These are phyloP conservation scores for Dichomitus squalens DNA, from an alignment of 1,284 basidiomycete species.

Conservation along the genomic window DNA sequence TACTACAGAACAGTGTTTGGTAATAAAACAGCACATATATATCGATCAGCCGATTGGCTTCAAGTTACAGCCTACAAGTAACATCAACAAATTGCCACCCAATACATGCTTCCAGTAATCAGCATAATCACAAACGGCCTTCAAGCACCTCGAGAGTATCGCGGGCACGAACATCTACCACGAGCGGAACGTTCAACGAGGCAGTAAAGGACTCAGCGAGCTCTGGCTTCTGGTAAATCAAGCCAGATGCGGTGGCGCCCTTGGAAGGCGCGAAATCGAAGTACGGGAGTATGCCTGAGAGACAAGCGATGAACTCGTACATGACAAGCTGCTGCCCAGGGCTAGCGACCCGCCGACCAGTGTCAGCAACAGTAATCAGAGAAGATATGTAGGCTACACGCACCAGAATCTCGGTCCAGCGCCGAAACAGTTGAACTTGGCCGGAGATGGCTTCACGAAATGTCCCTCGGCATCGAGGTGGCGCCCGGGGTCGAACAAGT, in stretches of 20 bases:
- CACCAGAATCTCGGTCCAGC: constrained; percentile 27
- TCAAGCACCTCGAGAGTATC: too few relatives aligned
- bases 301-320: constrained; percentile 27
- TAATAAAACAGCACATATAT: too few relatives aligned
- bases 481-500: constrained; percentile 25
- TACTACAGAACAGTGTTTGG: too few relatives aligned
- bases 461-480: constrained; percentile 21
- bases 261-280: constrained; percentile 19
- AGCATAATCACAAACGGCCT: too few relatives aligned
- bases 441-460: constrained; percentile 23
- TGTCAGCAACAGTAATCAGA: neutral
- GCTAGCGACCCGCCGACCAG: constrained; percentile 13
- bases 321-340: constrained; percentile 25
- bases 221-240: constrained; percentile 1
- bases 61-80: too few relatives aligned
- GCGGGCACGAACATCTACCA: too few relatives aligned
- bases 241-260: neutral
- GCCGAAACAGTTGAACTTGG: constrained; percentile 28
- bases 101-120: too few relatives aligned
- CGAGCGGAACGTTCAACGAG: constrained; percentile 1
- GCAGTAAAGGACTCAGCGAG: constrained; percentile 4
- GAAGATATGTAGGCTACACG: neutral
- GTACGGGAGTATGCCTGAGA: constrained; percentile 20
- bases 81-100: too few relatives aligned
- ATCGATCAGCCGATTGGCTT: too few relatives aligned